Evolutionary conservation across 2,329 filamentous ascomycete species (phyloP).

Genomic region (Ophiocordyceps sinensis): DNA sequence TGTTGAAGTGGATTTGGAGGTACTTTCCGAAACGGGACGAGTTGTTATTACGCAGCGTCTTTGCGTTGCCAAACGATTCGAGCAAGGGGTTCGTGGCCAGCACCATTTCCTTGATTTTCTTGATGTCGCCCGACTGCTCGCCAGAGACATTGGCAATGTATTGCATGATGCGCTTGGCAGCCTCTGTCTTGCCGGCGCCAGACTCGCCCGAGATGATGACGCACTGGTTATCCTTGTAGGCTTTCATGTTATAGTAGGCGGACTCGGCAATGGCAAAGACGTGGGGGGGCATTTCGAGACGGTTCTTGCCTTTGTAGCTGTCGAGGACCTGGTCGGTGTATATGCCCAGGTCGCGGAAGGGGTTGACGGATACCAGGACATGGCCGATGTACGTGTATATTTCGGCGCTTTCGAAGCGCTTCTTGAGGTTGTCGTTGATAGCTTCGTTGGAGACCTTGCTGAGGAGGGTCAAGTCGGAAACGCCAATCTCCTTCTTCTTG

Average conservation of each 20-base stretch:
- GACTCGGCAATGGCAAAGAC: constrained; percentile 96
- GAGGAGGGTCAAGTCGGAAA: constrained; percentile 91
- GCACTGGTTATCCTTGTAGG: constrained; percentile 97
- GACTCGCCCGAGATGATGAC: constrained; percentile 99
- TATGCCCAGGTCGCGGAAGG: constrained; percentile 92
- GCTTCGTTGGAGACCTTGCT: constrained; percentile 99
- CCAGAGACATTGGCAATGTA: constrained; percentile 97
- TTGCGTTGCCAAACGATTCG: constrained; percentile 96
- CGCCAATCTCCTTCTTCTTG: constrained; percentile 99
- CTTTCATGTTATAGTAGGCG: constrained; percentile 99
- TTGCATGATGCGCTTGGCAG: constrained; percentile 97
- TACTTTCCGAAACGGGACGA: constrained; percentile 98
- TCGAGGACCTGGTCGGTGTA: constrained; percentile 91
- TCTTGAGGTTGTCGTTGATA: constrained; percentile 98
- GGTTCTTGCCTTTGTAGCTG: constrained; percentile 92
- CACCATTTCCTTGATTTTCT: constrained; percentile 98
- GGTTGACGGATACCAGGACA: constrained; percentile 97
- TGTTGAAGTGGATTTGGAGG: constrained; percentile 91
- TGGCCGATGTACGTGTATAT: constrained; percentile 99
- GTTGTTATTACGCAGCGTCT: constrained; percentile 97
- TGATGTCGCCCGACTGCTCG: constrained; percentile 69
- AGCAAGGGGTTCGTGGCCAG: constrained; percentile 93
- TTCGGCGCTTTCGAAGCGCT: constrained; percentile 91
- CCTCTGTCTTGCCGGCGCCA: constrained; percentile 95
- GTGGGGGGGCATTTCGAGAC: constrained; percentile 86